These are phyloP conservation scores for Candida takata DNA, from an alignment of 805 yeast genomes.

Conservation along the genomic window DNA sequence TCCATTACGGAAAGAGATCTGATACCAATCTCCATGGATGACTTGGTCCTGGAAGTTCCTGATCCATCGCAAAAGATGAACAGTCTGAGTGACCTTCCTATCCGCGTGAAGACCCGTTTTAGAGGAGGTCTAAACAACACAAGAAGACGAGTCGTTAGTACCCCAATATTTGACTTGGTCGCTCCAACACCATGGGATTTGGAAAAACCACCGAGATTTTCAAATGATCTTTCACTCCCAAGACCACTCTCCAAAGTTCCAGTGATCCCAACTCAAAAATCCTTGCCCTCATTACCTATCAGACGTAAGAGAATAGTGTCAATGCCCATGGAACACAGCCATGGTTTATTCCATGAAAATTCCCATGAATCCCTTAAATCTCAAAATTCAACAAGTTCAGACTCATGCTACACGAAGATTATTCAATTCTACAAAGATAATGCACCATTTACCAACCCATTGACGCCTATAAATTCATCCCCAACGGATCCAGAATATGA, in stretches of 20 bases:
- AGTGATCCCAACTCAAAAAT: not conserved
- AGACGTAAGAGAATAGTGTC: constrained; percentile 6
- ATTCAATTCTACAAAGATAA: constrained; percentile 12
- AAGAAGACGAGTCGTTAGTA: constrained; percentile 17
- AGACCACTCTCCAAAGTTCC: not conserved
- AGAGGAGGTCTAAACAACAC: constrained; percentile 6
- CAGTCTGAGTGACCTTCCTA: constrained; percentile 12
- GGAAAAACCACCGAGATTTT: constrained; percentile 1
- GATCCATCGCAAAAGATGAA: not conserved
- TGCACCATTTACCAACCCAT: constrained; percentile 7
- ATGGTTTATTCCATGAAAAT: not conserved
- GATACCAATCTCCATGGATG: constrained; percentile 2
- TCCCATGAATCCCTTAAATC: not conserved
- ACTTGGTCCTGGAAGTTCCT: constrained; percentile 8
- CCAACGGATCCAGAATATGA: not conserved
- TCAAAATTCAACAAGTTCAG: not conserved
- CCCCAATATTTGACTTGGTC: constrained; percentile 16
- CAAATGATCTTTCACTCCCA: not conserved
- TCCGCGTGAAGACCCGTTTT: constrained; percentile 16
- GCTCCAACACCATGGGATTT: constrained; percentile 1
- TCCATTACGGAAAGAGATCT: constrained; percentile 14
- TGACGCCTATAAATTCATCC: not conserved
- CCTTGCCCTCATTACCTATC: constrained; percentile 2
- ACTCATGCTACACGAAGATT: constrained; percentile 7
- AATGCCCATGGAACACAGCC: constrained; percentile 6